These are phyloP conservation scores for Colletotrichum sp. DNA, from an alignment of 2,329 filamentous ascomycete genomes.

Conservation along the genomic window DNA sequence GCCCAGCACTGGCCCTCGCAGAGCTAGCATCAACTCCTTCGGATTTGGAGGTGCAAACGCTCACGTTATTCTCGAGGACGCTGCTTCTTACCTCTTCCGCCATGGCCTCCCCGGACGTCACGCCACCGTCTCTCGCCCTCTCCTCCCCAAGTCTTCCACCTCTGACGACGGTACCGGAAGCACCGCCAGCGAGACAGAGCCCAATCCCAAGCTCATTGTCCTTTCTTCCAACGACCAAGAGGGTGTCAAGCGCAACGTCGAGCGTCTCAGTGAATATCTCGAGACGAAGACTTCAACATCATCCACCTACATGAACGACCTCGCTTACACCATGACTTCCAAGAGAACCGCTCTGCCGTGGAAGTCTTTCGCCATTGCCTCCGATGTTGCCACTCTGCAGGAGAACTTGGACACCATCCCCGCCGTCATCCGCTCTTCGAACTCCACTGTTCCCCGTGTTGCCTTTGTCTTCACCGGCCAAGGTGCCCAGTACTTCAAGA, in stretches of 20 bases:
- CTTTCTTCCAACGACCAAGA: slow-evolving; percentile 42
- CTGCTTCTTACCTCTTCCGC: slow-evolving; percentile 10
- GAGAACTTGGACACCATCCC: slow-evolving; percentile 27
- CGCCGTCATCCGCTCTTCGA: slow-evolving; percentile 26
- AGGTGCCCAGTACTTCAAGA: slow-evolving; percentile 46
- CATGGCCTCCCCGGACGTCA: slow-evolving; percentile 11
- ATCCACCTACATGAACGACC: slow-evolving; percentile 37
- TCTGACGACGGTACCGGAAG: background rate
- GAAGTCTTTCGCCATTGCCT: slow-evolving; percentile 42
- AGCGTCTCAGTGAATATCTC: slow-evolving; percentile 40
- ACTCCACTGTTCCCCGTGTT: slow-evolving; percentile 32
- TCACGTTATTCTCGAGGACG: slow-evolving; percentile 42
- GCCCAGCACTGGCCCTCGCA: slow-evolving; percentile 8
- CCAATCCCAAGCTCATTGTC: slow-evolving; percentile 41
- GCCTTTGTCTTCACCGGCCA: slow-evolving; percentile 50
- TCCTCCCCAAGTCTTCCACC: background rate
- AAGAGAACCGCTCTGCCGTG: slow-evolving; percentile 50
- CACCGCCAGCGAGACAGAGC: background rate
- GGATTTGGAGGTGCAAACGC: slow-evolving; percentile 52
- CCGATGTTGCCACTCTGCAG: slow-evolving; percentile 31
- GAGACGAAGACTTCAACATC: slow-evolving; percentile 42
- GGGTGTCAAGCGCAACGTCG: slow-evolving; percentile 38
- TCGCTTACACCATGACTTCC: slow-evolving; percentile 50
- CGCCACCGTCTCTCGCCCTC: background rate
- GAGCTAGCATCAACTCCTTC: slow-evolving; percentile 43